These are phyloP conservation scores for Auriscalpium vulgare DNA, from an alignment of 768 basidiomycete genomes.

Conservation along the genomic window DNA sequence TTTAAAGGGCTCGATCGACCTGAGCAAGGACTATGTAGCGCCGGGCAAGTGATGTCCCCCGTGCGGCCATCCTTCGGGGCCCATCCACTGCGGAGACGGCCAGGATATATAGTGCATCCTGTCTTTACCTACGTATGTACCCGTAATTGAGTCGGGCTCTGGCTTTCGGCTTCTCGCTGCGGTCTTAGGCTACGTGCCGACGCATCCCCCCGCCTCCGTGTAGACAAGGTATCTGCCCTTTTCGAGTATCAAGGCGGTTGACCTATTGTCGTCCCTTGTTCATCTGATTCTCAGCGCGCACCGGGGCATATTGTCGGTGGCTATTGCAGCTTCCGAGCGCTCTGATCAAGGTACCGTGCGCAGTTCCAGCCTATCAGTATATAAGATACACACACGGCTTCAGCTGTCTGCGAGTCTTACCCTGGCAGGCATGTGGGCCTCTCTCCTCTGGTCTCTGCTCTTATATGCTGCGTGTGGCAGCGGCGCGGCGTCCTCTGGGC, in stretches of 20 bases:
- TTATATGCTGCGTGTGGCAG: not conserved
- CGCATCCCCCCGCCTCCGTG: no score
- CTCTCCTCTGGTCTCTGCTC: not conserved
- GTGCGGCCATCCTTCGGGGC: not conserved
- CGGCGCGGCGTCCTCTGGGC: not conserved
- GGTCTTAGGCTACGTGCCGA: not conserved
- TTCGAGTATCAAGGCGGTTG: no score
- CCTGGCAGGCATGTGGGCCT: not conserved
- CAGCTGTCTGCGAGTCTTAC: not conserved
- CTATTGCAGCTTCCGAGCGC: no score
- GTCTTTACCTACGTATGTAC: not conserved
- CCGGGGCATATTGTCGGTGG: no score
- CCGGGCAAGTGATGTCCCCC: slow-evolving; percentile 16
- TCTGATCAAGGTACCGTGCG: no score
- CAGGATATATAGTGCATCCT: not conserved
- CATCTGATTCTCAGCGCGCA: no score
- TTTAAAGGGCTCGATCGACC: slow-evolving; percentile 78
- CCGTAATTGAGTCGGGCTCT: not conserved
- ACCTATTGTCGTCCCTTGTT: no score
- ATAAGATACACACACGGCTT: not conserved
- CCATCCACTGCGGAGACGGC: not conserved
- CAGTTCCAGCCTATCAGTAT: not conserved
- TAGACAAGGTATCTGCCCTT: no score
- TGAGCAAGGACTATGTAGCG: slow-evolving; percentile 61
- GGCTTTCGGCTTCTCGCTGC: not conserved